Base-by-base conservation (phyloP, 202 grass and related monocot genomes). In the Saccharum hybrid region DNA sequence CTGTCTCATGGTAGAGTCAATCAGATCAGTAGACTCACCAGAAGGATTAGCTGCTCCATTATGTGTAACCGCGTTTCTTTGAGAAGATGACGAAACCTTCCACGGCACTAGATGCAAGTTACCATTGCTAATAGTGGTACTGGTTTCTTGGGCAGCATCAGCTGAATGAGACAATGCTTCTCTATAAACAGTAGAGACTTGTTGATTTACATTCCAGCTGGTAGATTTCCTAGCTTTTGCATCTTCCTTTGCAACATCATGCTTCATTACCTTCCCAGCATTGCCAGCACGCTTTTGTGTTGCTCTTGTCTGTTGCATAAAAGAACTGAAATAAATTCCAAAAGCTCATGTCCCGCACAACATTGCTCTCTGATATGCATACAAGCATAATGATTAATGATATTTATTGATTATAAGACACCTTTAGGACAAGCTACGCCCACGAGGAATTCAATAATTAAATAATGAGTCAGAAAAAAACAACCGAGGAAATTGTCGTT, bases 211-310 rank as follows among this genome's bases (percentile, higher is more conserved):
- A 85, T 75, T 74, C 59, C 88, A 91, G 91, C 76, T 90, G 19
- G 72, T 74, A 66, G 77, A 81, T 91, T 92, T 98, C 68, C 88
- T 89, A 81, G 85, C 82, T 83, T 93, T 98, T 60, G 34, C 62
- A 72, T 95, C 92, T 81, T 95, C 95, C 81, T 90, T 91, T 41
- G 72, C 48, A 51, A 46, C 8, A 81, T 94, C 90, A 68, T 91
- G 87, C 83, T 96, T 99, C 83, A 86, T 75, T 48, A 84, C 33
- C 82, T 96, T 99, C 33, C 80, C 89, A 78, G 85, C 37, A 80
- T 82, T 94, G 56, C 87, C n/a, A 59, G 56, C 66, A 72, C 84
- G 87, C 68, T 96, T 99, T 79, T 94, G 96, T 86, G 79, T 75
- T 43, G 23, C 70, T 82, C 84, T 96, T 76, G 80, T 82, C 96